Evolutionary conservation across 768 basidiomycete genomes (phyloP).

Genomic region (Tephrocybe rancida): DNA sequence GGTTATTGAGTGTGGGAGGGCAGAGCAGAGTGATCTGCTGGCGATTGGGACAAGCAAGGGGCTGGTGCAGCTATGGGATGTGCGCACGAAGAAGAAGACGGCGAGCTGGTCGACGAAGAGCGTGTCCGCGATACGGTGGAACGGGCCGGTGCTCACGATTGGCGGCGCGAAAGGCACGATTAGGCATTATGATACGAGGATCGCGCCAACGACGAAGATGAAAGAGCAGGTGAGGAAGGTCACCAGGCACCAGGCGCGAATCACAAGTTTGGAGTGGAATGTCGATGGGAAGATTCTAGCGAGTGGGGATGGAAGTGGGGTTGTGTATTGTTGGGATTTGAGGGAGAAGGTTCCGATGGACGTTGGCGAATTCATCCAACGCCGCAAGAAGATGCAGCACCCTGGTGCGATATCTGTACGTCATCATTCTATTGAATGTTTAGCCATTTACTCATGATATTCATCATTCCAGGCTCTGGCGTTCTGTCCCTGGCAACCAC

Average conservation of each 20-base stretch:
- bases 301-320: slow-evolving; percentile 76
- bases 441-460: neutral
- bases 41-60: slow-evolving; percentile 67
- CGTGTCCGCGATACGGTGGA: slow-evolving; percentile 68
- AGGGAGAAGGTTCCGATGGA: slow-evolving; percentile 54
- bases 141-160: slow-evolving; percentile 61
- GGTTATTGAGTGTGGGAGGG: slow-evolving; percentile 41
- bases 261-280: slow-evolving; percentile 71
- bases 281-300: slow-evolving; percentile 67
- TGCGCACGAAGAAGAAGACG: slow-evolving; percentile 54
- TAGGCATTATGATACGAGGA: slow-evolving; percentile 29
- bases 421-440: slow-evolving; percentile 4
- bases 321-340: slow-evolving; percentile 77
- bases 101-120: slow-evolving; percentile 58
- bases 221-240: slow-evolving; percentile 69
- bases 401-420: slow-evolving; percentile 55
- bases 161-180: slow-evolving; percentile 73
- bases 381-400: slow-evolving; percentile 75
- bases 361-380: slow-evolving; percentile 54
- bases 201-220: slow-evolving; percentile 36
- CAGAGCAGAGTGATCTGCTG: slow-evolving; percentile 41
- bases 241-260: slow-evolving; percentile 66
- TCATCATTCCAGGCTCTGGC: slow-evolving; percentile 63
- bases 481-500: slow-evolving; percentile 89
- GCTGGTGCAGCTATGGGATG: slow-evolving; percentile 74